Conservation (phyloP, 768 basidiomycete genomes). For the Pleurotus ostreatus region DNA sequence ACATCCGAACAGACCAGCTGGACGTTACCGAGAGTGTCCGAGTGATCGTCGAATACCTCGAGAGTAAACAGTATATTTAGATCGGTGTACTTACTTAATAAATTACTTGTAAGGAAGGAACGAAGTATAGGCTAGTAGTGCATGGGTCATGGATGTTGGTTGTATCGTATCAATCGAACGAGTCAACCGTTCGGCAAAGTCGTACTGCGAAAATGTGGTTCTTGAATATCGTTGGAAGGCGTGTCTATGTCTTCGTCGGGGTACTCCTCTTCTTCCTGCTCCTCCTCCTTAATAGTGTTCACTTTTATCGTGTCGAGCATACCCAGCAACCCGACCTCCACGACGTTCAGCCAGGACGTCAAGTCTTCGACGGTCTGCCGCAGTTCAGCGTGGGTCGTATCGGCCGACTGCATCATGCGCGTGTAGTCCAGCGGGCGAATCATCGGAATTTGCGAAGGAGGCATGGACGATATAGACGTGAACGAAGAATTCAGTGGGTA, state of each 20-base stretch:
- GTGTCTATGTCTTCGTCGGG: conserved; percentile 11
- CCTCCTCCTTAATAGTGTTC: conserved; percentile 63
- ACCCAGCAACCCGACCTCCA: conserved; percentile 67
- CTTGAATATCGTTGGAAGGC: not conserved
- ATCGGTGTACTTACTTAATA: not conserved
- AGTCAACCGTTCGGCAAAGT: conserved; percentile 3
- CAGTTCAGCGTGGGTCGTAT: conserved; percentile 65
- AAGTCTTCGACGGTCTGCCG: conserved; percentile 73
- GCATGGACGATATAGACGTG: conserved; percentile 22
- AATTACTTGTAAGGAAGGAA: not conserved
- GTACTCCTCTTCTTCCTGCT: conserved; percentile 37
- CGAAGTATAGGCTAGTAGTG: too few species aligned
- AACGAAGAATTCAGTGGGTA: conserved; percentile 26
- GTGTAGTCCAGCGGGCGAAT: conserved; percentile 71
- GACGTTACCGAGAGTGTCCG: conserved; percentile 77
- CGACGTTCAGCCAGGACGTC: conserved; percentile 66
- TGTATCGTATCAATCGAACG: not conserved
- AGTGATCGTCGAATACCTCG: conserved; percentile 77
- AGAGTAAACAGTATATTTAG: conserved; percentile 54
- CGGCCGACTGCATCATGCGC: conserved; percentile 42
- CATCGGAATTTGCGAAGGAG: conserved; percentile 33
- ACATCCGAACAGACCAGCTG: conserved; percentile 82
- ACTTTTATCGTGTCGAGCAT: conserved; percentile 53
- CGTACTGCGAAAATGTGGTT: not conserved
- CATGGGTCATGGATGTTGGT: too few species aligned